phyloP scores from a whole-genome alignment of 768 basidiomycete species.

The Macrolepiota albuminosa region DNA sequence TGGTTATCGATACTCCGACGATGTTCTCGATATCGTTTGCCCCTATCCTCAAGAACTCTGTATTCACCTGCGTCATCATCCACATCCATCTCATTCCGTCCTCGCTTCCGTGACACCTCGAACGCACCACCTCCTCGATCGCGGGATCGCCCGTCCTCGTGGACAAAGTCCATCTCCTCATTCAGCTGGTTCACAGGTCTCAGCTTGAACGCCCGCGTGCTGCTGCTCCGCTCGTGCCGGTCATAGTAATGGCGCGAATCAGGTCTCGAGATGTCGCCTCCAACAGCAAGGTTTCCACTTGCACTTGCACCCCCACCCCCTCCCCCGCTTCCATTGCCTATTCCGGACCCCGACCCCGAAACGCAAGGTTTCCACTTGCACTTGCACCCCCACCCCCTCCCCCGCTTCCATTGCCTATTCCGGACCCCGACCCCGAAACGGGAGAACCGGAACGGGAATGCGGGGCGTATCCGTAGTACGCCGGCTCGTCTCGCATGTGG shows the following conservation, averaged over 20 bases:
- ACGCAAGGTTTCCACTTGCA: slow-evolving; percentile 23
- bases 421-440: slow-evolving; percentile 49
- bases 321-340: slow-evolving; percentile 16
- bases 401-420: slow-evolving; percentile 22
- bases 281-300: not conserved
- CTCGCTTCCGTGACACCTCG: slow-evolving; percentile 44
- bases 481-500: slow-evolving; percentile 22
- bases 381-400: not conserved
- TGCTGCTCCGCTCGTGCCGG: slow-evolving; percentile 26
- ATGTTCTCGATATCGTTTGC: slow-evolving; percentile 54
- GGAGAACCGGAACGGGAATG: slow-evolving; percentile 56
- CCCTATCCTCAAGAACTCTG: slow-evolving; percentile 45
- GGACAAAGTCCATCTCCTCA: slow-evolving; percentile 49
- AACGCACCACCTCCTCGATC: slow-evolving; percentile 28
- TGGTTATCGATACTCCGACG: slow-evolving; percentile 33
- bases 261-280: slow-evolving; percentile 44
- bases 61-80: slow-evolving; percentile 48
- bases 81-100: slow-evolving; percentile 60
- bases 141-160: slow-evolving; percentile 47
- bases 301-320: too few species aligned
- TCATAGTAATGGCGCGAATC: slow-evolving; percentile 52
- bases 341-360: slow-evolving; percentile 48
- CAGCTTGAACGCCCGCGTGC: slow-evolving; percentile 42
- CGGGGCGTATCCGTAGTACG: slow-evolving; percentile 34
- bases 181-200: slow-evolving; percentile 43